Evolutionary conservation across 495 filamentous ascomycete genomes (phyloP).

Genomic region (Penicillium alfredii): DNA sequence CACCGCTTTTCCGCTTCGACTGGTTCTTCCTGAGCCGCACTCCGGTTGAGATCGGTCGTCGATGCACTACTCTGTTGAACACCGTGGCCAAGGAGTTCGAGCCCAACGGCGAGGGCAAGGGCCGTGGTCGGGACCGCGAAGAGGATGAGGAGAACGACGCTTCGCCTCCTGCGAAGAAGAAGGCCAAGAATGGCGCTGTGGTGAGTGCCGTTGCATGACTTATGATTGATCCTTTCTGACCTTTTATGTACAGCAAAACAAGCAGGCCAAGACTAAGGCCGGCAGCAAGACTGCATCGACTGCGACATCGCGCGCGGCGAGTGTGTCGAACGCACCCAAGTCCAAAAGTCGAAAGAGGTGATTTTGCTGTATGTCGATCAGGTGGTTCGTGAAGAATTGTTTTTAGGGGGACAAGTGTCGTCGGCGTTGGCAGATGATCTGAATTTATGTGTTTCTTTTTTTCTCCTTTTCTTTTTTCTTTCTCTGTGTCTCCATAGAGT

Average conservation of each 20-base stretch:
- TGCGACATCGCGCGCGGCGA: constrained; percentile 51
- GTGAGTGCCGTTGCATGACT: constrained; percentile 32
- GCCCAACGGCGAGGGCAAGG: constrained; percentile 66
- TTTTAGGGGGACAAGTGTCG: background rate
- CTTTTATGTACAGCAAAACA: constrained; percentile 43
- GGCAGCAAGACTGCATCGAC: constrained; percentile 47
- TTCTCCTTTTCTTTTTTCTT: too few species aligned
- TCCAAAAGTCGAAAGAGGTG: constrained; percentile 46
- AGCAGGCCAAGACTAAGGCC: constrained; percentile 49
- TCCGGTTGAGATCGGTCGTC: constrained; percentile 81
- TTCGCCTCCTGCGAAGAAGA: constrained; percentile 85
- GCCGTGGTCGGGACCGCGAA: constrained; percentile 64
- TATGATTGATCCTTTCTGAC: constrained; percentile 8
- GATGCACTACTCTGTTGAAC: constrained; percentile 90
- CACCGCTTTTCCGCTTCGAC: constrained; percentile 92
- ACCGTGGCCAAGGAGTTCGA: constrained; percentile 95
- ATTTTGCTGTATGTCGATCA: constrained; percentile 14
- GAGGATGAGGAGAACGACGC: constrained; percentile 72
- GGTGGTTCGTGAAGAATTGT: constrained; percentile 3
- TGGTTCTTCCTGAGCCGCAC: constrained; percentile 98
- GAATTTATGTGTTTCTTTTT: constrained; percentile 8
- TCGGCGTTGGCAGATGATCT: constrained; percentile 22
- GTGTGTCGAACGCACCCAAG: constrained; percentile 47
- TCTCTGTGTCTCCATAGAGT: too few species aligned
- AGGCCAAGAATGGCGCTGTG: constrained; percentile 75